These are phyloP conservation scores for Taphrina sp. DNA, from an alignment of 1,139 yeast species.

Conservation along the genomic window DNA sequence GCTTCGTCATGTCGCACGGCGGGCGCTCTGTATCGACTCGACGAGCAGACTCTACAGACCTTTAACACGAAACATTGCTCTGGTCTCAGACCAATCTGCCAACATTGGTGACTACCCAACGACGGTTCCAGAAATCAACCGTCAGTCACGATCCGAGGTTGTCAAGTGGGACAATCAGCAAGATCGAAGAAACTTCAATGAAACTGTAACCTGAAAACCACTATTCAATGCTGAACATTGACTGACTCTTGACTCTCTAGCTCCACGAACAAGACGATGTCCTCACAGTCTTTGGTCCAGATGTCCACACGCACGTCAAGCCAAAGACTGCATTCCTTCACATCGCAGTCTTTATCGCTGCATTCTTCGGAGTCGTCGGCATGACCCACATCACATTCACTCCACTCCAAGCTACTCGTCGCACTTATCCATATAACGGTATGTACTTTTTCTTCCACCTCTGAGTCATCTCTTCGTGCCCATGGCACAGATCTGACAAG, in stretches of 20 bases:
- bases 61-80: background rate
- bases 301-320: conserved; percentile 60
- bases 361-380: conserved; percentile 57
- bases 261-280: conserved; percentile 68
- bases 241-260: conserved; percentile 11
- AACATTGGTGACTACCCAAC: conserved; percentile 32
- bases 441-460: background rate
- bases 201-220: conserved; percentile 48
- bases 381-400: conserved; percentile 50
- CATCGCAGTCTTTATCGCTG: conserved; percentile 48
- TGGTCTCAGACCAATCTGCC: conserved; percentile 25
- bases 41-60: no score
- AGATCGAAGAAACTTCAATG: conserved; percentile 73
- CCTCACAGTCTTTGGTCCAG: conserved; percentile 86
- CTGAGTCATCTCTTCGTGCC: no score
- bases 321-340: conserved; percentile 58
- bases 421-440: conserved; percentile 31
- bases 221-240: background rate
- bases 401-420: conserved; percentile 20
- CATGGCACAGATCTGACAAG: no score
- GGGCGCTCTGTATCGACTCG: no score
- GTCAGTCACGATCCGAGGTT: conserved; percentile 12
- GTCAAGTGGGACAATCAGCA: conserved; percentile 74
- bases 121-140: conserved; percentile 21
- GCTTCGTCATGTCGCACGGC: no score